phyloP scores from a whole-genome alignment of 768 basidiomycete species.

The Russula sp. region DNA sequence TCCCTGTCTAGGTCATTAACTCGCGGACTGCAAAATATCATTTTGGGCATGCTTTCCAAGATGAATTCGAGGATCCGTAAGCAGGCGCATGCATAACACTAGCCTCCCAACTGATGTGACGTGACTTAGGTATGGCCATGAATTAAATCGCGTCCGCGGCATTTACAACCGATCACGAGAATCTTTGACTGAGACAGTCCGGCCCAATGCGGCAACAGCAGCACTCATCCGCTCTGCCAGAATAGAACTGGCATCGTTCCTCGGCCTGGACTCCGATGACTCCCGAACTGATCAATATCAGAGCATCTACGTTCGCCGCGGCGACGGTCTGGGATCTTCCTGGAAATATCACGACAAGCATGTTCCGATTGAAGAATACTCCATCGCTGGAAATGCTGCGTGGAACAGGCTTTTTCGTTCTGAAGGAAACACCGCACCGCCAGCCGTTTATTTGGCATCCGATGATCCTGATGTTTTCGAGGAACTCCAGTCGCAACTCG shows the following conservation, averaged over 20 bases:
- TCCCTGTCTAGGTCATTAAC: slow-evolving; percentile 49
- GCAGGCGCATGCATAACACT: slow-evolving; percentile 33
- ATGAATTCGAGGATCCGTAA: slow-evolving; percentile 63
- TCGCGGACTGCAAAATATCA: slow-evolving; percentile 66
- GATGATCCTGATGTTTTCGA: slow-evolving; percentile 49
- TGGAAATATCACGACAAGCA: slow-evolving; percentile 44
- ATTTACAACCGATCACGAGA: slow-evolving; percentile 47
- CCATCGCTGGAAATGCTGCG: slow-evolving; percentile 42
- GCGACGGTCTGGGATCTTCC: slow-evolving; percentile 51
- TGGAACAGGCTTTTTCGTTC: slow-evolving; percentile 41
- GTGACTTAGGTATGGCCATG: slow-evolving; percentile 48
- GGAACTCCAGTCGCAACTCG: slow-evolving; percentile 45
- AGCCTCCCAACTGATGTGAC: neutral
- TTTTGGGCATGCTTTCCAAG: slow-evolving; percentile 52
- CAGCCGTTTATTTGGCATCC: slow-evolving; percentile 57
- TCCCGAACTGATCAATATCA: slow-evolving; percentile 41
- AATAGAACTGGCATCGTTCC: slow-evolving; percentile 41
- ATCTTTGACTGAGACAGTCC: slow-evolving; percentile 54
- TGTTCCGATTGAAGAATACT: slow-evolving; percentile 51
- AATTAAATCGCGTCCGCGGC: slow-evolving; percentile 54
- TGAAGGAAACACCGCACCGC: slow-evolving; percentile 32
- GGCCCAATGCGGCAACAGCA: slow-evolving; percentile 47
- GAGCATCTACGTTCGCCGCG: slow-evolving; percentile 61
- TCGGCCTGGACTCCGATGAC: slow-evolving; percentile 28
- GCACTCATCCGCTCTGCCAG: slow-evolving; percentile 51